Evolutionary conservation across 208 protist genomes (phyloP), one percentile per base, ranked within the genome.

Genomic region (Acanthamoeba quina): DNA sequence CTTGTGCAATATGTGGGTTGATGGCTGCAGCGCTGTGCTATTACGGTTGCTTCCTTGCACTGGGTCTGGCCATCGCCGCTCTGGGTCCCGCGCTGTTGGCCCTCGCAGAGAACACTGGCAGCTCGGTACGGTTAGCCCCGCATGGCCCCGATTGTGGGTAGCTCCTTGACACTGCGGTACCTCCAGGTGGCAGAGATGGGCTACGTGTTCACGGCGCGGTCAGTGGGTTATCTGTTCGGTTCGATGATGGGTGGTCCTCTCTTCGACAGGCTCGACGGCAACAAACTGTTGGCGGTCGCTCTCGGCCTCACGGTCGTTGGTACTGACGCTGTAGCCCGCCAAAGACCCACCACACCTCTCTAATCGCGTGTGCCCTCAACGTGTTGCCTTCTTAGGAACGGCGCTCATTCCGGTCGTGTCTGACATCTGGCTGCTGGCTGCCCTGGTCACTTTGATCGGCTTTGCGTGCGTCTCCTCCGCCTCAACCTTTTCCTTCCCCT

Each of bases 201-300:
- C n/a, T 93, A 85, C 52, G 56, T 93, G 44, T 93, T 93, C 34
- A n/a, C 74, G 0, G 89, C 89, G 0, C 44, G 89, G 34, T 82
- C 64, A 29, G 47, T 72, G 29, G 89, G 89, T 34, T 93, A 93
- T 64, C 44, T 93, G 1, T 37, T 93, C 49, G 89, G 89, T 1
- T 80, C 89, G 9, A 34, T 93, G 70, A 29, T 93, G n/a, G 74
- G 89, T 13, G 89, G 89, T 41, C 89, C 89, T 26, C 66, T 93
- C 52, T 80, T 93, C 34, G 89, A 93, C 56, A n/a, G 15, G 21
- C 34, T 93, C 52, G 54, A 80, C 29, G 89, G 89, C 41, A 93
- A 93, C 37, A 72, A 66, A 24, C 64, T 93, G 29, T 44, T 94
- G 5, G 90, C 90, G 13, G 26, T 64, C 88, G 52, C 54, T 19